Percentiles rank a stretch among this genome's conserved stretches.
Evolutionary conservation across 768 basidiomycete genomes (phyloP).

Genomic region (Lactarius quietus): DNA sequence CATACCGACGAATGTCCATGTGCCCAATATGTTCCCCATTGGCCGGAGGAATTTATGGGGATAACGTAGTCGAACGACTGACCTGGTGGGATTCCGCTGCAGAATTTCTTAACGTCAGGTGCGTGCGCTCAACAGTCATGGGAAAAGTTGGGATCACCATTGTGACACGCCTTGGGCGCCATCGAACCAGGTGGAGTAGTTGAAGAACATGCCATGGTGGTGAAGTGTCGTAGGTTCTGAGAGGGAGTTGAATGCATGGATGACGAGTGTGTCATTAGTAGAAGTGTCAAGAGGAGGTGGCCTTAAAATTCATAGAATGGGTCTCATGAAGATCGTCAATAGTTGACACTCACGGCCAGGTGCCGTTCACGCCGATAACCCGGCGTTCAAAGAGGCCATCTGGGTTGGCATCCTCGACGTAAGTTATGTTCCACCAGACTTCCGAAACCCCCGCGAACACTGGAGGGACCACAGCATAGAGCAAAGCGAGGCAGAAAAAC

Average conservation of each 20-base stretch:
- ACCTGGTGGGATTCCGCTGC: conserved; percentile 74
- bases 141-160: conserved; percentile 51
- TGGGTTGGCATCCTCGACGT: conserved; percentile 73
- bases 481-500: conserved; percentile 26
- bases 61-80: conserved; percentile 71
- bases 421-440: conserved; percentile 90
- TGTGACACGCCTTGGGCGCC: conserved; percentile 81
- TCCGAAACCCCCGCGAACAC: conserved; percentile 67
- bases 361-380: conserved; percentile 84
- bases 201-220: conserved; percentile 96
- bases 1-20: conserved; percentile 59
- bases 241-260: conserved; percentile 75
- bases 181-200: conserved; percentile 82
- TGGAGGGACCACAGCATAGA: conserved; percentile 36
- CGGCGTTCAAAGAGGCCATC: conserved; percentile 75
- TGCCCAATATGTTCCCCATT: conserved; percentile 81
- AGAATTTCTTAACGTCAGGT: not conserved
- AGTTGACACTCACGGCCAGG: conserved; percentile 76
- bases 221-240: conserved; percentile 70
- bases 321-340: no score
- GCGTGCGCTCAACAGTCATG: not conserved
- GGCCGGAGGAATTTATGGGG: conserved; percentile 60
- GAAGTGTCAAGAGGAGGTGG: conserved; percentile 78
- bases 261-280: conserved; percentile 64
- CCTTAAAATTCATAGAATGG: conserved; percentile 37